Evolutionary conservation across 2,329 filamentous ascomycete species (phyloP).

Genomic region (Penicillium vulpinum): DNA sequence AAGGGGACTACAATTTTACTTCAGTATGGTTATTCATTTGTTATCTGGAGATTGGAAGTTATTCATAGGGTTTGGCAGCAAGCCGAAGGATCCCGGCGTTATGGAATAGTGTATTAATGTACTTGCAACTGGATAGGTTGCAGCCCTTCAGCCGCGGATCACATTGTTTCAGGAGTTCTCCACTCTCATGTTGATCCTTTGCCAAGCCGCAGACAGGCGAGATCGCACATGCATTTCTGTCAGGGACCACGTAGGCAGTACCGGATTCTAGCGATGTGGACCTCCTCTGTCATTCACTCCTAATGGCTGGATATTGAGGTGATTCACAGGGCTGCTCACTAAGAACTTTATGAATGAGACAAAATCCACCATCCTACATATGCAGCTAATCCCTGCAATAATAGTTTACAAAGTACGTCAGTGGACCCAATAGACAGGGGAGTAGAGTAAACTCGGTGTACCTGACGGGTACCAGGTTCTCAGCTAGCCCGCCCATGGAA

Average conservation of each 20-base stretch:
- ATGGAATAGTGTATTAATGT: constrained; percentile 9
- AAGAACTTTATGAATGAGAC: not conserved
- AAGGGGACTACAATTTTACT: constrained; percentile 8
- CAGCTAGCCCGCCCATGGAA: constrained; percentile 11
- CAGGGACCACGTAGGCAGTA: constrained; percentile 7
- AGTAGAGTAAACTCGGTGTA: constrained; percentile 1
- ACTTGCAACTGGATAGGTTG: constrained; percentile 5
- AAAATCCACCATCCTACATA: not conserved
- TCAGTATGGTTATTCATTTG: constrained; percentile 13
- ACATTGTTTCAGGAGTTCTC: constrained; percentile 27
- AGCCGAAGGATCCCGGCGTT: constrained; percentile 16
- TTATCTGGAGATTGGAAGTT: constrained; percentile 1
- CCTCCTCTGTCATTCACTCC: not conserved
- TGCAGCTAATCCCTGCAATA: not conserved
- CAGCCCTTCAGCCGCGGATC: constrained; percentile 20
- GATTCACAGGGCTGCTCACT: not conserved
- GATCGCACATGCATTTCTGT: constrained; percentile 13
- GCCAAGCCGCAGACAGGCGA: constrained; percentile 18
- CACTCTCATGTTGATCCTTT: constrained; percentile 22
- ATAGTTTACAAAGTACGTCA: not conserved
- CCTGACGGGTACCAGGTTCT: constrained; percentile 1
- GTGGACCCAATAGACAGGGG: not conserved
- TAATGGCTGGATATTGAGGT: not conserved
- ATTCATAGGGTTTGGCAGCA: constrained; percentile 1
- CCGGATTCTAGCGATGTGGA: not conserved